Conservation (phyloP, 345 rosid species). For the Durio zibethinus region DNA sequence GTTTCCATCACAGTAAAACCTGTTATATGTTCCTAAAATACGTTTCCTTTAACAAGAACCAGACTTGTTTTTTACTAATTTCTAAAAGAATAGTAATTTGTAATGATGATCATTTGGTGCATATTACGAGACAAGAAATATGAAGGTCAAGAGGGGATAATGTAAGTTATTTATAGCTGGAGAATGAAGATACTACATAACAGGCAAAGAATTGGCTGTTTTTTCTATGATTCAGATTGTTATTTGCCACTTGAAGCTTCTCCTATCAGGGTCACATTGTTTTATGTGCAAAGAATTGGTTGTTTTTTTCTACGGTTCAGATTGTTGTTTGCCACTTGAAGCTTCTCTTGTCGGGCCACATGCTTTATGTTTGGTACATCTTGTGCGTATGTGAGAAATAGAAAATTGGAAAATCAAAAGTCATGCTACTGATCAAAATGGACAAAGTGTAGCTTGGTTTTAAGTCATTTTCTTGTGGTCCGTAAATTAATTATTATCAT, state of each 20-base stretch:
- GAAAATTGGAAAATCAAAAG: background rate
- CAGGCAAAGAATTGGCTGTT: background rate
- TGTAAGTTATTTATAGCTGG: background rate
- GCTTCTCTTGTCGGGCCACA: background rate
- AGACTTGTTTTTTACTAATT: too few relatives aligned
- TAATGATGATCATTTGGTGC: too few relatives aligned
- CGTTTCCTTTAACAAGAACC: background rate
- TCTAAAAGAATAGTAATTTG: background rate
- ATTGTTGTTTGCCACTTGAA: background rate
- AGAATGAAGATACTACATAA: background rate
- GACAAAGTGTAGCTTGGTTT: background rate
- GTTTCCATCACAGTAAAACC: too few relatives aligned
- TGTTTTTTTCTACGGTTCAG: background rate
- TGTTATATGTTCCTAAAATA: too few relatives aligned
- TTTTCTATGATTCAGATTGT: background rate
- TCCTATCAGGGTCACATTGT: too few relatives aligned
- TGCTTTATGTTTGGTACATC: slow-evolving; percentile 4
- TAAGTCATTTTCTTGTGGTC: background rate
- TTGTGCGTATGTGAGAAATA: background rate
- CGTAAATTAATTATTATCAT: background rate
- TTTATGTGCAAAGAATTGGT: background rate
- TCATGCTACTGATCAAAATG: background rate
- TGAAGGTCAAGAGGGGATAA: background rate
- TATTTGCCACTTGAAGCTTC: background rate
- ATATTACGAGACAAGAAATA: background rate